Evolutionary conservation across 78 protist species (phyloP).

Genomic region (Dictyostelium capitatum): DNA sequence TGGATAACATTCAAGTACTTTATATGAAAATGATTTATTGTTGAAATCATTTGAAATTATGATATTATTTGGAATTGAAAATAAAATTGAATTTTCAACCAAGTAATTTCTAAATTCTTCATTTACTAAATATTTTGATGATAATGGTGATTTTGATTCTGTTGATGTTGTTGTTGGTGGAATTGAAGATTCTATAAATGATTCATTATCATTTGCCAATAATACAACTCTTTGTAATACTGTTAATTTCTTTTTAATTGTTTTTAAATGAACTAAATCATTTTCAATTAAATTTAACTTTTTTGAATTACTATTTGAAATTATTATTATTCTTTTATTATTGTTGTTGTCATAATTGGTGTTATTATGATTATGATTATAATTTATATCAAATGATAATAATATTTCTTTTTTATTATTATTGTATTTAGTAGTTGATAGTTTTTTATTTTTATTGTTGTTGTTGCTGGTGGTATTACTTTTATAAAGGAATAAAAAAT

Average conservation of each 20-base stretch:
- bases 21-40: neutral
- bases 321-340: neutral
- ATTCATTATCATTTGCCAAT: conserved; percentile 37
- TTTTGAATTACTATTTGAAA: neutral
- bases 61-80: neutral
- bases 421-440: neutral
- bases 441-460: neutral
- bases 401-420: neutral
- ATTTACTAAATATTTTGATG: conserved; percentile 54
- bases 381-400: neutral
- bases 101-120: conserved; percentile 24
- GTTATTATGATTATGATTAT: neutral
- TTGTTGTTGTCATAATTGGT: neutral
- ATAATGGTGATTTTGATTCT: neutral
- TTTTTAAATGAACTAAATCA: conserved; percentile 10
- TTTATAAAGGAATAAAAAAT: conserved; percentile 12
- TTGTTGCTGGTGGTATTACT: neutral
- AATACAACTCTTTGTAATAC: conserved; percentile 45
- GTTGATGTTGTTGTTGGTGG: neutral
- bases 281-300: neutral
- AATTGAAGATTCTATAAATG: conserved; percentile 31
- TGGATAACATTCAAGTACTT: conserved; percentile 60
- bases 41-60: too few species aligned
- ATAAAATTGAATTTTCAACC: neutral
- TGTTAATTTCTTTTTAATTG: conserved; percentile 15